Evolutionary conservation across 331 rosid species (phyloP).

Genomic region (Phaseolus coccineus): DNA sequence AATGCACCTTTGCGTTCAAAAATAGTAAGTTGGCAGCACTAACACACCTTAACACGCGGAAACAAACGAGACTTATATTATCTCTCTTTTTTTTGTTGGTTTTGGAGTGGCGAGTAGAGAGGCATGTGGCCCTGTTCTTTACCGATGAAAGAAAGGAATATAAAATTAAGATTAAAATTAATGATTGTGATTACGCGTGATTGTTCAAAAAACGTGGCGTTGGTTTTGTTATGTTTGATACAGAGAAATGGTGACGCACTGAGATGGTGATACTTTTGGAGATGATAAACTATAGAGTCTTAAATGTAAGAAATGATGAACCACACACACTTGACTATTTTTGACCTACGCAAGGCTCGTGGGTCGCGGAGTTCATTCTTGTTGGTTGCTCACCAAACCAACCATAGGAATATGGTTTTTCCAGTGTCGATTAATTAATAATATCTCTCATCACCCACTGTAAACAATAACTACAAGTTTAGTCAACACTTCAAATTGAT

Average conservation of each 20-base stretch:
- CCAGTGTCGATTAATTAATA: background rate
- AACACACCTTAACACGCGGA: slow-evolving; percentile 12
- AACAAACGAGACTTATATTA: background rate
- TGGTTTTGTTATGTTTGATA: too few relatives aligned
- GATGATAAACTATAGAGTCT: too few relatives aligned
- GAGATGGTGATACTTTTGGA: too few relatives aligned
- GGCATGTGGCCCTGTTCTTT: background rate
- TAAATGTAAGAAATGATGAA: background rate
- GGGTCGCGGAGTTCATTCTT: too few relatives aligned
- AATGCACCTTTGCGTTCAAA: slow-evolving; percentile 11
- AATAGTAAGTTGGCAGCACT: slow-evolving; percentile 21
- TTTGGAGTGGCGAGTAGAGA: background rate
- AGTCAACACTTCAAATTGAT: too few relatives aligned
- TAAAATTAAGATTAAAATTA: too few relatives aligned
- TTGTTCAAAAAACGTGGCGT: too few relatives aligned
- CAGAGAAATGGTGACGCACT: too few relatives aligned
- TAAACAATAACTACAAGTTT: too few relatives aligned
- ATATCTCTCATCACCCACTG: background rate
- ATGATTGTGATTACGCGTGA: too few relatives aligned
- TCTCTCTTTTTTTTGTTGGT: too few relatives aligned
- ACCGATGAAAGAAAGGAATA: slow-evolving; percentile 19
- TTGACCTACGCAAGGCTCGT: background rate
- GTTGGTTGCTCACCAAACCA: slow-evolving; percentile 10
- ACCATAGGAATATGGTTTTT: background rate
- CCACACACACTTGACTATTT: slow-evolving; percentile 13